phyloP scores from a whole-genome alignment of 306 rosid genomes.

The Vigna reflexopilosa region DNA sequence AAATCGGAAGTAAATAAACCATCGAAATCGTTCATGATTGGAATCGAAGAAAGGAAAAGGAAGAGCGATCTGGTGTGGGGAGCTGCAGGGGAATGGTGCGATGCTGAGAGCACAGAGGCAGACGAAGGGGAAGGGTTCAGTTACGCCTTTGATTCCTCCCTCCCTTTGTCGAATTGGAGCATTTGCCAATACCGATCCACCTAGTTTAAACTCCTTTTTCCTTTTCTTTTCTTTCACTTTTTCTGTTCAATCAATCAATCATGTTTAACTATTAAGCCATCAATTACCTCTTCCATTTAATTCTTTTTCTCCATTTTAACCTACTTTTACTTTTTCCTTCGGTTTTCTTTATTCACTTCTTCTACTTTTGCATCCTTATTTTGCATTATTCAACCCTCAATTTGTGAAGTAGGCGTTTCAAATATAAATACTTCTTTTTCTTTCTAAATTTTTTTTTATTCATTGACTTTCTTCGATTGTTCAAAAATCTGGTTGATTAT shows the following conservation, averaged over 20 bases:
- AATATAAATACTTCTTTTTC: neutral
- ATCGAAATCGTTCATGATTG: slow-evolving; percentile 88
- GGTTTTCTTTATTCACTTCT: neutral
- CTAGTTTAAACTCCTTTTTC: neutral
- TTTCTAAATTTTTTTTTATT: too few relatives aligned
- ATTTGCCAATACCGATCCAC: neutral
- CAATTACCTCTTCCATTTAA: neutral
- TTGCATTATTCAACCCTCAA: neutral
- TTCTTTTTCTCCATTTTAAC: neutral
- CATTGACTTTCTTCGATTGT: too few relatives aligned
- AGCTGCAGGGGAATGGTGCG: slow-evolving; percentile 26
- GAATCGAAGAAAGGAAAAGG: neutral
- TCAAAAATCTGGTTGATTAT: too few relatives aligned
- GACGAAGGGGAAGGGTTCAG: neutral
- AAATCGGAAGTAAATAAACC: slow-evolving; percentile 78
- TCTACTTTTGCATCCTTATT: neutral
- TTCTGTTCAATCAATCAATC: neutral
- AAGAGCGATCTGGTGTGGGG: slow-evolving; percentile 40
- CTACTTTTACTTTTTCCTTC: slow-evolving; percentile 1
- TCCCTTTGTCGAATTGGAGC: slow-evolving; percentile 2
- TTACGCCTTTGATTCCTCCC: slow-evolving; percentile 15
- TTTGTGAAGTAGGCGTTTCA: neutral
- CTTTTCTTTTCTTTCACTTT: neutral
- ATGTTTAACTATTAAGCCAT: neutral
- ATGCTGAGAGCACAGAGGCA: slow-evolving; percentile 27